Conservation (phyloP, 2,329 filamentous ascomycete genomes). For the Microsporum audouinii region DNA sequence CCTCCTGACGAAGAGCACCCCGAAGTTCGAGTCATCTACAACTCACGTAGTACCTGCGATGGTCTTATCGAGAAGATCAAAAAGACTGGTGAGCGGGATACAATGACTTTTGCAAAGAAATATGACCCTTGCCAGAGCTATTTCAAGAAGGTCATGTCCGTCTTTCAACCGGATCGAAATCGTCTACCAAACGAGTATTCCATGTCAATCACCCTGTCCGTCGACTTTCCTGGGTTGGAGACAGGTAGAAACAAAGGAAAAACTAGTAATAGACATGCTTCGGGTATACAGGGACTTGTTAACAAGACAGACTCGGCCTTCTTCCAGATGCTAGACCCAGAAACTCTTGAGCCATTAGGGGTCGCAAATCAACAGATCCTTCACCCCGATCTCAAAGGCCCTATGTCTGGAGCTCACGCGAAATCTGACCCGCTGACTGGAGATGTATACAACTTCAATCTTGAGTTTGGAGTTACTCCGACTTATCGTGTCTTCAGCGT, state of each 20-base stretch:
- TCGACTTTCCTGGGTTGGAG: constrained; percentile 50
- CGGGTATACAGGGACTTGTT: constrained; percentile 41
- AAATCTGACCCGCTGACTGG: constrained; percentile 60
- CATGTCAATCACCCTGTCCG: constrained; percentile 53
- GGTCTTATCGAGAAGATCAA: constrained; percentile 50
- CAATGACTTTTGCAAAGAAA: constrained; percentile 57
- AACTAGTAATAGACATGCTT: constrained; percentile 19
- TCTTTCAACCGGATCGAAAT: constrained; percentile 36
- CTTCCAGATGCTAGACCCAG: constrained; percentile 53
- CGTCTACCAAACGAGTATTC: constrained; percentile 38
- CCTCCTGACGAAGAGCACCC: constrained; percentile 26
- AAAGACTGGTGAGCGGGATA: constrained; percentile 45
- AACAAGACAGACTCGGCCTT: constrained; percentile 48
- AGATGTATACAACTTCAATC: constrained; percentile 71
- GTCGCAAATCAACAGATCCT: constrained; percentile 49
- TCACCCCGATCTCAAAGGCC: constrained; percentile 57
- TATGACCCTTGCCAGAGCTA: constrained; percentile 63
- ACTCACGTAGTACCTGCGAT: constrained; percentile 58
- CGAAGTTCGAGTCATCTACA: constrained; percentile 49
- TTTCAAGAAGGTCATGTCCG: constrained; percentile 58
- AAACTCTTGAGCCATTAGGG: constrained; percentile 61
- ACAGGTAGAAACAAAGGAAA: constrained; percentile 15
- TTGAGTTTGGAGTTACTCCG: constrained; percentile 47
- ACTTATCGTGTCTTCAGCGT: constrained; percentile 61
- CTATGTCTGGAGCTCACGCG: constrained; percentile 58